Evolutionary conservation across 768 basidiomycete species (phyloP), one percentile per base, ranked within the genome.

Genomic region (Termitomyces sp.): DNA sequence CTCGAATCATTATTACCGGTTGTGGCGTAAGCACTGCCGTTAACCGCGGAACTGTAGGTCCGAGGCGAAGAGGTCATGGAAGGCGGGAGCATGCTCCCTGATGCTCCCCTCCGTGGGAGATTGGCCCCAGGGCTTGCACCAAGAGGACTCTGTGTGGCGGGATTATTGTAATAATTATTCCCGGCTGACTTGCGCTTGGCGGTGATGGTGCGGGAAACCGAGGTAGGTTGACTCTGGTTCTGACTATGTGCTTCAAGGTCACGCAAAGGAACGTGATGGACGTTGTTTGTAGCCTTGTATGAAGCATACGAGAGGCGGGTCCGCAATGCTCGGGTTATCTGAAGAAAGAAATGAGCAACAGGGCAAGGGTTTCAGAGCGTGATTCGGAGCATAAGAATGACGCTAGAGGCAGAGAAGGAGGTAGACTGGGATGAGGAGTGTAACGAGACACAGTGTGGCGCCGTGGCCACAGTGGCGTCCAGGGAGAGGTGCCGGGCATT

Each of bases 241-340:
- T 71, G 73, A 41, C 74, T 72, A 65, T 85, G 84, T 16, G 81
- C 79, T 69, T 93, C 92, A 48, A 91, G 80, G 60, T 92, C 89
- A 65, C 80, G 79, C 50, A 92, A 73, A 46, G 86, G 77, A 51
- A 84, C 74, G 55, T 85, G 81, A 10, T 86, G 75, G 55, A 89
- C 72, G 68, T 90, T 88, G 70, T 90, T 82, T 14, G 79, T 79
- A 5, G 91, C 89, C 73, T 93, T 93, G 79, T 88, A 92, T 1
- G 87, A 86, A 24, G 91, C 91, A 71, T 91, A 90, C 0, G 88
- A 82, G 52, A 94, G 81, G 63, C 90, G 86, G 64, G 90, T 80
- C 60, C 92, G 85, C 56, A 94, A 79, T 54, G 82, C 85, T 68
- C 88, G 88, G 66, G 90, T 89, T 33, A 93, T 83, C 91, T 93